Conservation (phyloP, 257 asterid species). For the Solanum chmielewskii region DNA sequence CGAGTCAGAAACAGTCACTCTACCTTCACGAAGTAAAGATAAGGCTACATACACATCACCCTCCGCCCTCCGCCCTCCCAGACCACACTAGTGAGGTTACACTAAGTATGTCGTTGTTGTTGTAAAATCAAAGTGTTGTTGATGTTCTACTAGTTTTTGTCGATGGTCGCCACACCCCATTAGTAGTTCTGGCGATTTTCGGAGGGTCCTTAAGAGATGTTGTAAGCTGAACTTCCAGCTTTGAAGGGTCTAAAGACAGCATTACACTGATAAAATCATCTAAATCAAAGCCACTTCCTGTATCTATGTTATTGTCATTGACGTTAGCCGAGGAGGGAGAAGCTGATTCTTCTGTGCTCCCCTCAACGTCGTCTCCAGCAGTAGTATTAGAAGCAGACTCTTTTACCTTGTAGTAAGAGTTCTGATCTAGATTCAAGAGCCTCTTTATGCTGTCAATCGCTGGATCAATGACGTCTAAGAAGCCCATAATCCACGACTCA, state of each 20-base stretch:
- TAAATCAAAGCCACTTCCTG: slow-evolving; percentile 46
- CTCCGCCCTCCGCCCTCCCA: not conserved
- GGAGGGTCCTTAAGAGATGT: slow-evolving; percentile 12
- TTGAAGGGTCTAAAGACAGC: slow-evolving; percentile 56
- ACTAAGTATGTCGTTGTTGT: not conserved
- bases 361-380: not conserved
- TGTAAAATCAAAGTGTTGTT: not conserved
- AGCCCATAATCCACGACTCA: slow-evolving; percentile 96
- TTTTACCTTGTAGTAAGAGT: slow-evolving; percentile 3
- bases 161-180: slow-evolving; percentile 13
- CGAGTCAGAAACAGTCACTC: not conserved
- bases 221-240: slow-evolving; percentile 40
- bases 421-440: slow-evolving; percentile 33
- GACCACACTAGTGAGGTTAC: not conserved
- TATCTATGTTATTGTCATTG: not conserved
- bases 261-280: slow-evolving; percentile 52
- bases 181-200: slow-evolving; percentile 9
- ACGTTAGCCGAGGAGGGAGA: slow-evolving; percentile 5
- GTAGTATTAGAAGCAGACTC: slow-evolving; percentile 3
- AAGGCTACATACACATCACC: not conserved
- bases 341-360: slow-evolving; percentile 9
- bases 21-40: not conserved
- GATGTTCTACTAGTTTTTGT: slow-evolving; percentile 6
- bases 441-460: slow-evolving; percentile 81
- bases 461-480: slow-evolving; percentile 83